Evolutionary conservation across 306 rosid species (phyloP).

Genomic region (Calophaca sinica): DNA sequence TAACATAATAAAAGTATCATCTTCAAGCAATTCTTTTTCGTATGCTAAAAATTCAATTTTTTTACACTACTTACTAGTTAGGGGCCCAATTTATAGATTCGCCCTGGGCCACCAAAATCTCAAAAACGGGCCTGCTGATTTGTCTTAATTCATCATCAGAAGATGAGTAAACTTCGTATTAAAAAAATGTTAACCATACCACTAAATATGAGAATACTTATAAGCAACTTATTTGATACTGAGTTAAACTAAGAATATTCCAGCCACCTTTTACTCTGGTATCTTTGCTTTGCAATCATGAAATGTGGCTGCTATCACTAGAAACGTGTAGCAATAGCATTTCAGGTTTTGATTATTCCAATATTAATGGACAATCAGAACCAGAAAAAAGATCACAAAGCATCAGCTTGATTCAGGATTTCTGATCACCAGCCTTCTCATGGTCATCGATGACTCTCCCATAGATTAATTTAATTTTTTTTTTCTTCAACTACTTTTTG

Average conservation of each 20-base stretch:
- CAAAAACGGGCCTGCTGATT: too few relatives aligned
- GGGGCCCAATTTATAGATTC: too few relatives aligned
- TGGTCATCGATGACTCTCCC: constrained; percentile 16
- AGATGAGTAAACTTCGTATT: too few relatives aligned
- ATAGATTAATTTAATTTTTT: background rate
- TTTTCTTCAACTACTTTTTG: too few relatives aligned
- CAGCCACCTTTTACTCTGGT: background rate
- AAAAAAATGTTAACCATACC: too few relatives aligned
- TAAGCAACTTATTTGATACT: constrained; percentile 1
- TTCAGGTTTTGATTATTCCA: constrained; percentile 43
- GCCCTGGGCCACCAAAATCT: too few relatives aligned
- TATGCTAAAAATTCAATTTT: too few relatives aligned
- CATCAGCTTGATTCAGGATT: constrained; percentile 26
- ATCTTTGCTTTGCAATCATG: constrained; percentile 25
- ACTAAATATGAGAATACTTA: background rate
- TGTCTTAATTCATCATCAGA: too few relatives aligned
- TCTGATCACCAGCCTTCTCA: constrained; percentile 3
- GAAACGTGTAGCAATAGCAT: constrained; percentile 31
- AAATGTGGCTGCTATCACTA: background rate
- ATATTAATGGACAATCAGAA: constrained; percentile 33
- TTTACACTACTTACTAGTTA: too few relatives aligned
- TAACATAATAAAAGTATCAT: too few relatives aligned
- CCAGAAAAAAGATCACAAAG: constrained; percentile 28
- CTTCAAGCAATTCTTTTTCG: too few relatives aligned
- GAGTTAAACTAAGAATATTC: constrained; percentile 27